phyloP scores from a whole-genome alignment of 768 basidiomycete species.

The Kondoa malvinella region DNA sequence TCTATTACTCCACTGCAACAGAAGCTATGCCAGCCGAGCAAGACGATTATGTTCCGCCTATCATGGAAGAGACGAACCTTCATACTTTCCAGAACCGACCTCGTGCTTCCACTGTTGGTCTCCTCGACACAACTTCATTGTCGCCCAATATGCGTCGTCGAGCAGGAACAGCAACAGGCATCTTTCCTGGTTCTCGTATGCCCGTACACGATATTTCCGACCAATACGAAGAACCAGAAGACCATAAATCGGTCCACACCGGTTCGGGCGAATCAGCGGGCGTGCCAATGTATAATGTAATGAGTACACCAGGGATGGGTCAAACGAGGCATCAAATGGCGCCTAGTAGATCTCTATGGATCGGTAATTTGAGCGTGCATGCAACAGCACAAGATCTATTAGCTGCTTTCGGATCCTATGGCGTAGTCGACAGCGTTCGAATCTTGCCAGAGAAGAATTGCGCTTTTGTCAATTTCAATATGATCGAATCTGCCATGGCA shows the following conservation, averaged over 20 bases:
- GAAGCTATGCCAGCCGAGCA: background rate
- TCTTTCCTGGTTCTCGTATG: background rate
- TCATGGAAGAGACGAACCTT: background rate
- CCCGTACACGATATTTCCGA: background rate
- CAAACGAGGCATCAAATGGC: slow-evolving; percentile 7
- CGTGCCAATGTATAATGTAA: background rate
- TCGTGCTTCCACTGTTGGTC: background rate
- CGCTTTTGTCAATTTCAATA: slow-evolving; percentile 66
- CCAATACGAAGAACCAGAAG: background rate
- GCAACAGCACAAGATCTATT: slow-evolving; percentile 87
- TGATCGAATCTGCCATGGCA: slow-evolving; percentile 40
- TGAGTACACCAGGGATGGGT: slow-evolving; percentile 26
- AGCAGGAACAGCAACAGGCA: background rate
- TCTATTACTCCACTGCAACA: background rate
- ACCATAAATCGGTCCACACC: background rate
- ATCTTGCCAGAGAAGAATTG: slow-evolving; percentile 98
- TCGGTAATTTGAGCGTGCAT: slow-evolving; percentile 78
- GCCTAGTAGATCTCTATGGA: slow-evolving; percentile 92
- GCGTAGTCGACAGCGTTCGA: slow-evolving; percentile 86
- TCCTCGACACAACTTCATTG: background rate
- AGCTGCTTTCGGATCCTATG: slow-evolving; percentile 87
- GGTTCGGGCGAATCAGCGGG: background rate
- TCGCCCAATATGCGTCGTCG: background rate
- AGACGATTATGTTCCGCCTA: background rate
- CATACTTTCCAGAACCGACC: background rate